Conservation (phyloP, 2,329 filamentous ascomycete species). For the Verticillium zaregamsianum region DNA sequence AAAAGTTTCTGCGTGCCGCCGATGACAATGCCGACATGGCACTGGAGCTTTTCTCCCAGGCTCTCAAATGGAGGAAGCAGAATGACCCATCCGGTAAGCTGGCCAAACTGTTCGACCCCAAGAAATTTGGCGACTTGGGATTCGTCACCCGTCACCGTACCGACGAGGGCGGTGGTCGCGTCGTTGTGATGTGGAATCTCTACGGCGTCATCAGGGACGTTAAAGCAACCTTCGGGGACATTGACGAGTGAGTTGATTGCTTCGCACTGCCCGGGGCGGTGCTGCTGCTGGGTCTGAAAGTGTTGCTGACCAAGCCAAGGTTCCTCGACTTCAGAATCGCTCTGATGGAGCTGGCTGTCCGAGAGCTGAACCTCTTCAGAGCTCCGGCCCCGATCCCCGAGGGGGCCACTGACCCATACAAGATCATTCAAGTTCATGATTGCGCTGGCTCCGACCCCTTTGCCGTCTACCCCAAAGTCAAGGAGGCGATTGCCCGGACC, state of each 20-base stretch:
- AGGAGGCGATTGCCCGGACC: slow-evolving; percentile 24
- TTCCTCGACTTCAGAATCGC: slow-evolving; percentile 32
- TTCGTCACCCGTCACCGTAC: slow-evolving; percentile 71
- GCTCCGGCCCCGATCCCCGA: slow-evolving; percentile 70
- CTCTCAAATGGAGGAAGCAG: slow-evolving; percentile 78
- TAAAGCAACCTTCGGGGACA: slow-evolving; percentile 77
- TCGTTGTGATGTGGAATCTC: slow-evolving; percentile 83
- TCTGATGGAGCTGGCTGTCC: slow-evolving; percentile 82
- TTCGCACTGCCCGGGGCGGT: not conserved
- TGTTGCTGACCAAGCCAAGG: not conserved
- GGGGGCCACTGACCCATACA: slow-evolving; percentile 75
- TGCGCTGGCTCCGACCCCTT: slow-evolving; percentile 87
- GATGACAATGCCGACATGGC: slow-evolving; percentile 69
- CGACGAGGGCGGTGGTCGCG: slow-evolving; percentile 50
- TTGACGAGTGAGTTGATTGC: slow-evolving; percentile 62
- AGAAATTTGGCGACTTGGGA: slow-evolving; percentile 74
- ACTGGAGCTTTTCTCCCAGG: slow-evolving; percentile 71
- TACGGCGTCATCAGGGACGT: slow-evolving; percentile 84
- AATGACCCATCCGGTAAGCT: slow-evolving; percentile 63
- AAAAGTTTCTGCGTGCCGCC: slow-evolving; percentile 93
- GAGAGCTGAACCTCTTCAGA: slow-evolving; percentile 64
- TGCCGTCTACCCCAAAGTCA: slow-evolving; percentile 72
- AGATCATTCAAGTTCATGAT: slow-evolving; percentile 91
- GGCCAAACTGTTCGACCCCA: slow-evolving; percentile 58
- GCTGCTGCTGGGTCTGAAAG: not conserved